Base-by-base conservation (phyloP, 1,284 basidiomycete species). In the Microbotryum intermedium region DNA sequence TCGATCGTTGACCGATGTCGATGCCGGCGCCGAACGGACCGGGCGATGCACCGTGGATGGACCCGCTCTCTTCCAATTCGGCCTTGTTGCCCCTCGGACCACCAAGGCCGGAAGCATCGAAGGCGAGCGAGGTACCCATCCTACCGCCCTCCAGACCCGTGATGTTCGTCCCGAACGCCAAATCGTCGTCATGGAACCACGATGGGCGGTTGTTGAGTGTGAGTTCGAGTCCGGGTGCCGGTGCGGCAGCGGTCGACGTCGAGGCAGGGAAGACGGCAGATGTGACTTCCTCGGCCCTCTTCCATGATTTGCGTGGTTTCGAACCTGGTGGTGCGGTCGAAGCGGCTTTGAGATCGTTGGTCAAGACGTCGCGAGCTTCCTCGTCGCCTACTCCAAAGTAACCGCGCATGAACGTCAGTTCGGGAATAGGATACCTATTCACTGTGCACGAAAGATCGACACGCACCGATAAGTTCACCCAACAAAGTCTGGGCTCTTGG, bases 401-500 rank as follows among this genome's bases (percentile, higher is more conserved):
- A 2, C 1, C 34, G 34, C 16, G 34, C 34, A 21, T 34, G 20
- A 49, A 50, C 9, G n/a, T 50, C 20, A 59, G 49, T 29, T 43
- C 21, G 46, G 21, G n/a, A 20, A 47, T 20, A 16, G 18, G 21
- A 18, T 20, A 18, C 8, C 20, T 21, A 49, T 10, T 43, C 11
- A 53, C 45, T 21, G 26, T 30, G 34, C 2, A 21, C 49, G 16
- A 23, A 25, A 13, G 25, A 45, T 18, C 23, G 6, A 1, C 10
- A 26, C 45, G 20, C 8, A 57, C 55, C 60, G 56, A 66, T 81
- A 51, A 86, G 77, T 70, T 87, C 82, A 10, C 76, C 76, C 46
- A 87, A 74, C 13, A 88, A 75, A 10, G 78, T 76, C 64, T 80
- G 78, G 6, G 85, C 83, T 16, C 86, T 79, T 8, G 79, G 76